These are phyloP conservation scores for Rostrohypoxylon terebratum DNA, from an alignment of 495 filamentous ascomycete genomes.

Conservation along the genomic window DNA sequence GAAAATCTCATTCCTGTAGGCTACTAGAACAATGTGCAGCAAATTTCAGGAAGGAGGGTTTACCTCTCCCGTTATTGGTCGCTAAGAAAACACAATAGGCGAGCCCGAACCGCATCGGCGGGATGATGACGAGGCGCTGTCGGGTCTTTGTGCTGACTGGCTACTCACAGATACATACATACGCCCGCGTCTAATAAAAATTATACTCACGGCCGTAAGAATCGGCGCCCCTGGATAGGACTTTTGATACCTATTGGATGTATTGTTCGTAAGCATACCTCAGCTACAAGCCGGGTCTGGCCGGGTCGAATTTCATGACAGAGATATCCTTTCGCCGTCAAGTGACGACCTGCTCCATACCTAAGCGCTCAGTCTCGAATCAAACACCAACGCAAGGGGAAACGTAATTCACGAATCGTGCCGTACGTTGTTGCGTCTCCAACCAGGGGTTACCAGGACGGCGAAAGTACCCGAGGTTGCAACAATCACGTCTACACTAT, in stretches of 20 bases:
- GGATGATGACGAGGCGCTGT: constrained; percentile 27
- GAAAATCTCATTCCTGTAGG: constrained; percentile 17
- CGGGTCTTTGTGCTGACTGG: constrained; percentile 11
- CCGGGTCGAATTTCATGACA: constrained; percentile 3
- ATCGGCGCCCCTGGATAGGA: background rate
- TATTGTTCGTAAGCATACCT: background rate
- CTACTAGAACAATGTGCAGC: constrained; percentile 18
- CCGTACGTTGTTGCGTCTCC: constrained; percentile 6
- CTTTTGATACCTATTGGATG: background rate
- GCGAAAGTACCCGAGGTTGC: constrained; percentile 16
- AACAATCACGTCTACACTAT: constrained; percentile 12
- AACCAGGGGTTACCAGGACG: constrained; percentile 10
- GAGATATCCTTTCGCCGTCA: constrained; percentile 9
- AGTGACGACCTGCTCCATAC: background rate
- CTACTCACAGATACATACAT: constrained; percentile 25
- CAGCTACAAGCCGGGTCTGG: background rate
- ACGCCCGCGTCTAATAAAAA: constrained; percentile 14
- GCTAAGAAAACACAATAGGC: background rate
- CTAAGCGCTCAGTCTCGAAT: background rate
- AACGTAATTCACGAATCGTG: background rate
- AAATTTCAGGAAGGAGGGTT: constrained; percentile 8
- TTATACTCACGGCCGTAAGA: constrained; percentile 39
- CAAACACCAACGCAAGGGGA: constrained; percentile 24
- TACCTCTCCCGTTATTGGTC: constrained; percentile 23
- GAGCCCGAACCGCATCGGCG: constrained; percentile 13